These are phyloP conservation scores for Trametes cinnabarina DNA, from an alignment of 768 basidiomycete species.

Conservation along the genomic window DNA sequence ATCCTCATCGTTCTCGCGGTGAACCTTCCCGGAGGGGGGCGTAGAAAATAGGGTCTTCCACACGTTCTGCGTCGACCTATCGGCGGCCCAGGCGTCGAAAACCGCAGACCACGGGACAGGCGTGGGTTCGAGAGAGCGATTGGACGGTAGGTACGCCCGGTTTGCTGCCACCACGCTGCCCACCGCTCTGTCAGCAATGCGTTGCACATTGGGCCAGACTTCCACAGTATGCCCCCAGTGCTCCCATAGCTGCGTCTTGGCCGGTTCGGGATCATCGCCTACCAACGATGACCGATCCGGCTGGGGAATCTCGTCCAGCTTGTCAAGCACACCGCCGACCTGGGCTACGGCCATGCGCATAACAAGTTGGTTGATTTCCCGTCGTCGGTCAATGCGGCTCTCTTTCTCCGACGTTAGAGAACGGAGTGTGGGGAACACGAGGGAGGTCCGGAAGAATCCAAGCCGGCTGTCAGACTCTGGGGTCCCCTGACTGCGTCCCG, in stretches of 20 bases:
- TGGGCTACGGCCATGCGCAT: constrained; percentile 83
- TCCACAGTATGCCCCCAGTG: constrained; percentile 74
- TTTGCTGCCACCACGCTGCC: constrained; percentile 53
- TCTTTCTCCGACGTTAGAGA: constrained; percentile 52
- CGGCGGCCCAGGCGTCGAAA: constrained; percentile 61
- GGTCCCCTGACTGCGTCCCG: constrained; percentile 13
- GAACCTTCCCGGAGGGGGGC: constrained; percentile 37
- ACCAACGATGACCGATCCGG: constrained; percentile 21
- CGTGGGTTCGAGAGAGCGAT: constrained; percentile 52
- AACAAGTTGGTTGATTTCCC: constrained; percentile 76
- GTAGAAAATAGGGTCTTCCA: constrained; percentile 65
- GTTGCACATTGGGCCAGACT: constrained; percentile 65
- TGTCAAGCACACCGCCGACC: constrained; percentile 64
- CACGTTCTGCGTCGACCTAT: constrained; percentile 46
- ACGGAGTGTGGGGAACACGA: constrained; percentile 64
- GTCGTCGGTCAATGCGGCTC: constrained; percentile 58
- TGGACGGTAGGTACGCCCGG: constrained; percentile 29
- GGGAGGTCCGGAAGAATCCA: constrained; percentile 64
- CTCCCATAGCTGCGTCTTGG: constrained; percentile 43
- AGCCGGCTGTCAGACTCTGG: constrained; percentile 24
- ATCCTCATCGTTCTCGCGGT: constrained; percentile 20
- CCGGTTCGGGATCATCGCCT: constrained; percentile 21
- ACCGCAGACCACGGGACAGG: constrained; percentile 66
- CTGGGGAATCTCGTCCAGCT: constrained; percentile 25
- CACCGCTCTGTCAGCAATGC: constrained; percentile 74